Evolutionary conservation across 1,139 yeast genomes (phyloP).

Genomic region (Taphrina confusa): DNA sequence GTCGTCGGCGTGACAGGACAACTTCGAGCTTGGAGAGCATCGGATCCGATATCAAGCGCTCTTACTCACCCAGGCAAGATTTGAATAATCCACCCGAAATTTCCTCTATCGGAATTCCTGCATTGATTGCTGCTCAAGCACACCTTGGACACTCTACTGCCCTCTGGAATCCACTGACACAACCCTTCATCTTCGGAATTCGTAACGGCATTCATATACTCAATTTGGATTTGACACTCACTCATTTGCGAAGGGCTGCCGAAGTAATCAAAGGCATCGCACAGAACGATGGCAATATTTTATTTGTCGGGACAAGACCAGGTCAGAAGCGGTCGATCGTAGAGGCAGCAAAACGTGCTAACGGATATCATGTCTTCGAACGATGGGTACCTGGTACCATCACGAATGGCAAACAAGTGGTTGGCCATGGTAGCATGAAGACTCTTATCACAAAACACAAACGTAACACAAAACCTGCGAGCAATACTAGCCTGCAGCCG

Average conservation of each 20-base stretch:
- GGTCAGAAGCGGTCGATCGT: constrained; percentile 76
- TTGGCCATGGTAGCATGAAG: constrained; percentile 61
- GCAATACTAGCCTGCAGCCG: constrained; percentile 40
- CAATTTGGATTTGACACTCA: constrained; percentile 79
- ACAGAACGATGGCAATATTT: constrained; percentile 77
- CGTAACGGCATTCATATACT: constrained; percentile 87
- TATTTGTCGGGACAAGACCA: constrained; percentile 80
- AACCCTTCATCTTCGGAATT: constrained; percentile 78
- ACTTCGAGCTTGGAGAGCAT: constrained; percentile 1
- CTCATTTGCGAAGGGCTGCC: constrained; percentile 74
- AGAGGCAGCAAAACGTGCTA: constrained; percentile 73
- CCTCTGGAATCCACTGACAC: constrained; percentile 62
- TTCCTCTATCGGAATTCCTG: background rate
- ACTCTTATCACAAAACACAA: constrained; percentile 48
- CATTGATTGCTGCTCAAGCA: constrained; percentile 77
- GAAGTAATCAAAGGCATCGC: constrained; percentile 78
- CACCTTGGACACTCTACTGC: constrained; percentile 89
- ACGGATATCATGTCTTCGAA: constrained; percentile 77
- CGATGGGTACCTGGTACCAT: constrained; percentile 96
- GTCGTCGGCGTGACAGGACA: constrained; percentile 19
- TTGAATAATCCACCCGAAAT: constrained; percentile 16
- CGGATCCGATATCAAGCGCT: constrained; percentile 2
- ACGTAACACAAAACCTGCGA: constrained; percentile 21
- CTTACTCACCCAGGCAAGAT: constrained; percentile 11
- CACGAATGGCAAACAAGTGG: constrained; percentile 78